Percentiles rank a stretch among this genome's conserved stretches.
phyloP scores from a whole-genome alignment of 1,139 yeast species.

The Keqinozyma sinolaborantium region DNA sequence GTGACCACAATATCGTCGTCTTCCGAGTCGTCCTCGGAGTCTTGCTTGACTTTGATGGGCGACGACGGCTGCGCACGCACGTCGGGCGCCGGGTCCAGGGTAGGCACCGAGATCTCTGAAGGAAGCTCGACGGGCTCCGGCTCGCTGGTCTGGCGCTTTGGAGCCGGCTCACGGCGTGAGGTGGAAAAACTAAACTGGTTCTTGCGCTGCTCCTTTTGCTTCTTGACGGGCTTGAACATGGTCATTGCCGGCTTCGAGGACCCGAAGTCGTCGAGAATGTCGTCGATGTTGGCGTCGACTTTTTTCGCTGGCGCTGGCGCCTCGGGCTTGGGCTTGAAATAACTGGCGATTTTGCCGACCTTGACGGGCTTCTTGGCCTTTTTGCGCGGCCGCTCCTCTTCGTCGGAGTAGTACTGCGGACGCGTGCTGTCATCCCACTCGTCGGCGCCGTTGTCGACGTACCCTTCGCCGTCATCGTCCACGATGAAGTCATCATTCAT shows the following conservation, averaged over 20 bases:
- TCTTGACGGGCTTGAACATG: constrained; percentile 14
- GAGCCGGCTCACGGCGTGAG: constrained; percentile 3
- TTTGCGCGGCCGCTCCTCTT: constrained; percentile 31
- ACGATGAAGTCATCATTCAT: constrained; percentile 91
- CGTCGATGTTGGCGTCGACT: constrained; percentile 39
- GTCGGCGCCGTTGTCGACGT: constrained; percentile 88
- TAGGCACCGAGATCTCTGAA: not conserved
- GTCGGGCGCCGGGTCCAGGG: constrained; percentile 5
- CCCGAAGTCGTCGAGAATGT: constrained; percentile 42
- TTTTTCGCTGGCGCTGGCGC: constrained; percentile 15
- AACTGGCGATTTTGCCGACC: constrained; percentile 49
- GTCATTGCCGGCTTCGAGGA: constrained; percentile 17
- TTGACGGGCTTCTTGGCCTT: constrained; percentile 35
- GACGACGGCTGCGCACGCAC: constrained; percentile 28
- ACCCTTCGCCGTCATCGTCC: constrained; percentile 88
- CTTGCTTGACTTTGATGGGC: constrained; percentile 23
- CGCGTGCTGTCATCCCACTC: constrained; percentile 70
- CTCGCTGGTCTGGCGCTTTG: not conserved
- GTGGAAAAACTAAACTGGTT: constrained; percentile 27
- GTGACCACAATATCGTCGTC: constrained; percentile 47
- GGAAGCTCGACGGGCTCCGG: not conserved
- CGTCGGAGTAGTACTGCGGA: constrained; percentile 52
- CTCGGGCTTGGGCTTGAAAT: constrained; percentile 41
- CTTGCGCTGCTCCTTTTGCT: constrained; percentile 12
- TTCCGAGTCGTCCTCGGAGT: constrained; percentile 26